Conservation (phyloP, 106 monocot genomes). For the Dendrobium huoshanense region DNA sequence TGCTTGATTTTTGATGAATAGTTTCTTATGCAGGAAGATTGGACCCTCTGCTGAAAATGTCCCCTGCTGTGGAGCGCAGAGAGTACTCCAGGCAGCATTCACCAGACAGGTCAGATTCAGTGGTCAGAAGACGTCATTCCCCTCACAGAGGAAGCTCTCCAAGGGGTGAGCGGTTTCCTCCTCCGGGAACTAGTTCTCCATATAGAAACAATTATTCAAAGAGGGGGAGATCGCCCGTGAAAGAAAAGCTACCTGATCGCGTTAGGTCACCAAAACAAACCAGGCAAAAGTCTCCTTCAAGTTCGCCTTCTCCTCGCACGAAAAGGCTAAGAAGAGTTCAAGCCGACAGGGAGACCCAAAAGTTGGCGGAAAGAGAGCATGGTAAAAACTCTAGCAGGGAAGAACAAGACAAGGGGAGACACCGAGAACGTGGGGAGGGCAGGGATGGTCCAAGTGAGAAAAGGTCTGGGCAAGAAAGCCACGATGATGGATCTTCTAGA, state of each 20-base stretch:
- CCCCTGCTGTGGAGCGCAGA: conserved; percentile 26
- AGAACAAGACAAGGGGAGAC: conserved; percentile 23
- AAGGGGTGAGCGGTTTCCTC: conserved; percentile 20
- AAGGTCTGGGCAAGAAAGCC: conserved; percentile 16
- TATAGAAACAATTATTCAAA: conserved; percentile 13
- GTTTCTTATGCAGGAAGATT: conserved; percentile 4
- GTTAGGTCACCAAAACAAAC: conserved; percentile 19
- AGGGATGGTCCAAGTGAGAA: conserved; percentile 23
- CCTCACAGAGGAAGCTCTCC: conserved; percentile 19
- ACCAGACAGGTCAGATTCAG: conserved; percentile 15
- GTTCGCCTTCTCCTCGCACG: conserved; percentile 37
- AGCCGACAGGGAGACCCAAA: conserved; percentile 23
- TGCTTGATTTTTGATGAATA: background rate
- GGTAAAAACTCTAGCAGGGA: conserved; percentile 20
- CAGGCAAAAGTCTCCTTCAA: conserved; percentile 19
- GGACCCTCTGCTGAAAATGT: conserved; percentile 13
- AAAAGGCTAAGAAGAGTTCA: conserved; percentile 34
- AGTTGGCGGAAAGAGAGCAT: conserved; percentile 8
- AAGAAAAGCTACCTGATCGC: conserved; percentile 17
- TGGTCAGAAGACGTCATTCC: conserved; percentile 22
- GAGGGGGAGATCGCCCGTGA: conserved; percentile 27
- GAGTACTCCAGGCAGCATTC: conserved; percentile 2
- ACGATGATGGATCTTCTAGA: conserved; percentile 23
- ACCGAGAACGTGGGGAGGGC: conserved; percentile 17
- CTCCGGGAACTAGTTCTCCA: conserved; percentile 10